Conservation (phyloP, 805 yeast species). For the Phaffomyces thermotolerans region DNA sequence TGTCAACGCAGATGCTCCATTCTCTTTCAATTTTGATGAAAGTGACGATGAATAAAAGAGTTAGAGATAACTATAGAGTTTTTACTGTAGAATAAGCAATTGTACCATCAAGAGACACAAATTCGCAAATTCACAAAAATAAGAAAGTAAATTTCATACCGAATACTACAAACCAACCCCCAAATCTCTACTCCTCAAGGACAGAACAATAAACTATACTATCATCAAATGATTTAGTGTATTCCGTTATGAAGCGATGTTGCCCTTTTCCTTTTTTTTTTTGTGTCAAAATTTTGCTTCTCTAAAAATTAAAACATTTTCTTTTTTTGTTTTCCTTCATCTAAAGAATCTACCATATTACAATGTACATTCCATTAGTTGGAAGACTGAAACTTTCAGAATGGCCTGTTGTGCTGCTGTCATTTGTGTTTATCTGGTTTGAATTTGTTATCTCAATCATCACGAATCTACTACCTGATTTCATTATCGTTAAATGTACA, state of each 20-base stretch:
- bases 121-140: no score
- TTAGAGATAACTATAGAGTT: no score
- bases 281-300: not conserved
- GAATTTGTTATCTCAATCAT: slow-evolving; percentile 41
- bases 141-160: no score
- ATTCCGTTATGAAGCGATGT: no score
- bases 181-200: no score
- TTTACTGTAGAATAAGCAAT: no score
- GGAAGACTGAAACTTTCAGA: slow-evolving; percentile 42
- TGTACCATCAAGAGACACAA: no score
- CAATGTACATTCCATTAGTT: slow-evolving; percentile 30
- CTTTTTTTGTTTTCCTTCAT: not conserved
- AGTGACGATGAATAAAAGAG: slow-evolving; percentile 12
- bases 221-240: no score
- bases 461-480: slow-evolving; percentile 37
- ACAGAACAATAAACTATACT: no score
- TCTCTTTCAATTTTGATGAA: slow-evolving; percentile 22
- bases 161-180: no score
- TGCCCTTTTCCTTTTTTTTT: no score
- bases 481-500: slow-evolving; percentile 32
- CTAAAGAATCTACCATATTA: not conserved
- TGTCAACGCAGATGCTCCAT: slow-evolving; percentile 4
- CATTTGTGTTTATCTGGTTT: slow-evolving; percentile 40
- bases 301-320: no score
- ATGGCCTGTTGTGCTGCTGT: slow-evolving; percentile 40